These are phyloP conservation scores for Juncus inflexus DNA, from an alignment of 176 grass and related monocot genomes.

Conservation along the genomic window DNA sequence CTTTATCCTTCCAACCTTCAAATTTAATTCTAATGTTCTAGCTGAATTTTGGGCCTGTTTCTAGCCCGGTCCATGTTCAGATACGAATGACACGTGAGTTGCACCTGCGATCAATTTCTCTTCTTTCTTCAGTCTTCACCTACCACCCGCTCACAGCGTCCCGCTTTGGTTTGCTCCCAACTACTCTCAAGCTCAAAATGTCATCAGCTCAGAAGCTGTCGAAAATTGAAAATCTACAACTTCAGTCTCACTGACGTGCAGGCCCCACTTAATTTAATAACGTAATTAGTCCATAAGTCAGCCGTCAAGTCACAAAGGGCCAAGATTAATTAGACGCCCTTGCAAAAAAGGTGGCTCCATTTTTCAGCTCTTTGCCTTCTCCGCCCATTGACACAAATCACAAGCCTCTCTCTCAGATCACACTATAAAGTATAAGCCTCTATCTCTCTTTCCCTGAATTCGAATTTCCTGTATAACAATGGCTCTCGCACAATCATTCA, in stretches of 20 bases:
- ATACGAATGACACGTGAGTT: not conserved
- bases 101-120: not conserved
- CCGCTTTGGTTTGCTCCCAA: not conserved
- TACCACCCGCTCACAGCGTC: not conserved
- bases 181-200: not conserved
- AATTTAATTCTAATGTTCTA: conserved; percentile 1
- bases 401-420: conserved; percentile 4
- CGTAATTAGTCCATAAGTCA: not conserved
- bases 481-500: conserved; percentile 34
- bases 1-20: not conserved
- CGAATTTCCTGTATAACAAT: conserved; percentile 28
- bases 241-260: not conserved
- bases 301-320: not conserved
- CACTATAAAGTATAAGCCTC: conserved; percentile 7
- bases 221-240: not conserved
- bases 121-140: no score
- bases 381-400: conserved; percentile 17
- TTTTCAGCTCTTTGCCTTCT: conserved; percentile 17
- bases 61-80: not conserved
- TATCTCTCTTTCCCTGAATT: not conserved
- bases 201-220: not conserved
- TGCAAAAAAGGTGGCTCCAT: not conserved
- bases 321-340: not conserved
- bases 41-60: not conserved
- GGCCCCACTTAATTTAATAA: not conserved